These are phyloP conservation scores for Ceraceosorus bombacis DNA, from an alignment of 1,284 basidiomycete genomes.

Conservation along the genomic window DNA sequence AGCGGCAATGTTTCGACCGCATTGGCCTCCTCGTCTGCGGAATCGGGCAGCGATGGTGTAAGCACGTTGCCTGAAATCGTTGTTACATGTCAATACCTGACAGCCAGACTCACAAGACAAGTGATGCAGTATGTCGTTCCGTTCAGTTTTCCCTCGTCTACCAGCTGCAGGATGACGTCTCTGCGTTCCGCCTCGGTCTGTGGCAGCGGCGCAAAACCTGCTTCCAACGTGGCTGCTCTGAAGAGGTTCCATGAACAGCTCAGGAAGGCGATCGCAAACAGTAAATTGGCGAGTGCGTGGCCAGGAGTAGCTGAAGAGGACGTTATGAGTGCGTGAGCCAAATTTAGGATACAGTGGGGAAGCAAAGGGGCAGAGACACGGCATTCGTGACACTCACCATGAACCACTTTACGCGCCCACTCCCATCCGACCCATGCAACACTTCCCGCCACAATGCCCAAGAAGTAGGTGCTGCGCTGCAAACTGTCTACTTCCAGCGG, in stretches of 20 bases:
- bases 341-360: constrained; percentile 1
- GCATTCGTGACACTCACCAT: constrained; percentile 53
- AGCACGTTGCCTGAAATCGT: not conserved
- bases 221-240: constrained; percentile 76
- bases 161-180: constrained; percentile 53
- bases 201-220: constrained; percentile 77
- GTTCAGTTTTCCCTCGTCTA: constrained; percentile 76
- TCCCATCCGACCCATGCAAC: constrained; percentile 78
- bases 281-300: constrained; percentile 66
- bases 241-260: constrained; percentile 83
- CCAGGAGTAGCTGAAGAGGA: constrained; percentile 21
- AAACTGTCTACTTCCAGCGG: constrained; percentile 29
- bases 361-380: not conserved
- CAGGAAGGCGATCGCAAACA: constrained; percentile 64
- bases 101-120: constrained; percentile 59
- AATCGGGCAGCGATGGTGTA: constrained; percentile 34
- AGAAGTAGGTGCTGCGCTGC: constrained; percentile 67
- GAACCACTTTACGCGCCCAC: constrained; percentile 65
- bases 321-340: not conserved
- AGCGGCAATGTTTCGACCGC: constrained; percentile 87
- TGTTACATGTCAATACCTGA: constrained; percentile 47
- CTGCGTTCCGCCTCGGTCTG: constrained; percentile 25
- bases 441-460: constrained; percentile 76
- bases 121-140: constrained; percentile 91
- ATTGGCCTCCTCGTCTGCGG: constrained; percentile 70